phyloP scores from a whole-genome alignment of 768 basidiomycete species.

The Fibroporia radiculosa region DNA sequence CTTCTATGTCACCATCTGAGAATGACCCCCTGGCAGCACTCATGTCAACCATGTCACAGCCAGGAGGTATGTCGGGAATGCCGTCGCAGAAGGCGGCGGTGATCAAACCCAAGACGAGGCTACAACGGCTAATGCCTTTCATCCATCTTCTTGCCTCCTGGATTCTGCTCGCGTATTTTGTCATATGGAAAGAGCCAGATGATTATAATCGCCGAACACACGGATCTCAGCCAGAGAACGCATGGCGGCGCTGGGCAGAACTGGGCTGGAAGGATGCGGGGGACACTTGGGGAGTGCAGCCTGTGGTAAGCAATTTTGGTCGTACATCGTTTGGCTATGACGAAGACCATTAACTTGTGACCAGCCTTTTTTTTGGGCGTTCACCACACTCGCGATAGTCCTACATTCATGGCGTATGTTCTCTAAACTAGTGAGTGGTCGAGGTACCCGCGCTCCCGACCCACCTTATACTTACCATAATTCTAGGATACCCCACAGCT shows the following conservation, averaged over 20 bases:
- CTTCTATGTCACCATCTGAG: neutral
- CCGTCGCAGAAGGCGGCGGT: slow-evolving; percentile 8
- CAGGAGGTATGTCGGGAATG: slow-evolving; percentile 17
- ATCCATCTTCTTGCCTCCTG: slow-evolving; percentile 61
- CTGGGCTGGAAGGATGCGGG: slow-evolving; percentile 34
- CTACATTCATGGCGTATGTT: slow-evolving; percentile 70
- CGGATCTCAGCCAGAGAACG: slow-evolving; percentile 23
- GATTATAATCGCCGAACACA: slow-evolving; percentile 32
- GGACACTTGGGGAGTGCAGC: slow-evolving; percentile 42
- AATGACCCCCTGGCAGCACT: slow-evolving; percentile 25
- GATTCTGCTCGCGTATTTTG: slow-evolving; percentile 59
- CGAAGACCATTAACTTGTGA: slow-evolving; percentile 3
- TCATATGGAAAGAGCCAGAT: slow-evolving; percentile 57
- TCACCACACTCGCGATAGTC: slow-evolving; percentile 61
- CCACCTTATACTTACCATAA: neutral
- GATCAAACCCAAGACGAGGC: slow-evolving; percentile 28
- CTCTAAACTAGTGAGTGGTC: slow-evolving; percentile 50
- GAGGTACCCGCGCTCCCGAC: neutral
- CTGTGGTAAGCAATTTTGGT: slow-evolving; percentile 40
- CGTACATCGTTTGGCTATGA: neutral
- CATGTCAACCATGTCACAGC: slow-evolving; percentile 26
- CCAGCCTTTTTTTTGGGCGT: slow-evolving; percentile 81
- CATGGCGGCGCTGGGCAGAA: slow-evolving; percentile 61
- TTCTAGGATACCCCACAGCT: slow-evolving; percentile 50
- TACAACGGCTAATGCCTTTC: slow-evolving; percentile 59